Evolutionary conservation across 2,329 filamentous ascomycete genomes (phyloP).

Genomic region (Beauveria sp.): DNA sequence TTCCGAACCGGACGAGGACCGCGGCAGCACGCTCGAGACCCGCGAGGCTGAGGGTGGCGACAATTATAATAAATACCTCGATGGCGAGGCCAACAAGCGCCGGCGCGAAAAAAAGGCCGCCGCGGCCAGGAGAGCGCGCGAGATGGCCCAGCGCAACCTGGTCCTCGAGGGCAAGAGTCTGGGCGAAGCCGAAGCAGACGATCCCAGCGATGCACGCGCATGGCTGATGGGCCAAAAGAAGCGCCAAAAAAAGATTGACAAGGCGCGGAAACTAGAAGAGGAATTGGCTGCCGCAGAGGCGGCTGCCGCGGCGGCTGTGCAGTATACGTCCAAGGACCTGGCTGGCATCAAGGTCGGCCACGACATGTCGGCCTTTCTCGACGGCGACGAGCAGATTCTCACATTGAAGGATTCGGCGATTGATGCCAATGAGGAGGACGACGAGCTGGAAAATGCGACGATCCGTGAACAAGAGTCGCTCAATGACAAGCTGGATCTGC

Average conservation of each 20-base stretch:
- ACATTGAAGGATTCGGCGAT: slow-evolving; percentile 93
- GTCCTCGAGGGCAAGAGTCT: slow-evolving; percentile 77
- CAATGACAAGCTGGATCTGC: slow-evolving; percentile 69
- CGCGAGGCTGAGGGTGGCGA: slow-evolving; percentile 65
- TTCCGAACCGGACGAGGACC: slow-evolving; percentile 53
- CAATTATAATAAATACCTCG: slow-evolving; percentile 59
- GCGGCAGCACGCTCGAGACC: slow-evolving; percentile 75
- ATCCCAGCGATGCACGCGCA: slow-evolving; percentile 66
- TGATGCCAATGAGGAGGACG: slow-evolving; percentile 64
- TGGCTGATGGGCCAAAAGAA: slow-evolving; percentile 92
- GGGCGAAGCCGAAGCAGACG: slow-evolving; percentile 63
- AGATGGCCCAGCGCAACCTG: slow-evolving; percentile 68
- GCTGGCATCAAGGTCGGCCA: slow-evolving; percentile 90
- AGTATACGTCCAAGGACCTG: slow-evolving; percentile 81
- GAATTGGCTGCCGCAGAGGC: slow-evolving; percentile 73
- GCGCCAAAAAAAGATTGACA: slow-evolving; percentile 82
- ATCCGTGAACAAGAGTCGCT: slow-evolving; percentile 66
- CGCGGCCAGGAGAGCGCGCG: slow-evolving; percentile 79
- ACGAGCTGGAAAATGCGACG: slow-evolving; percentile 68
- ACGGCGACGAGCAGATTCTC: slow-evolving; percentile 78
- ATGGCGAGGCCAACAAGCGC: slow-evolving; percentile 68
- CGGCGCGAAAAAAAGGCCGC: slow-evolving; percentile 74
- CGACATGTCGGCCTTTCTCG: slow-evolving; percentile 72
- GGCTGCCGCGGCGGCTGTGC: slow-evolving; percentile 49
- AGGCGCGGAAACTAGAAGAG: slow-evolving; percentile 62